Percentiles rank a stretch among this genome's conserved stretches.
Evolutionary conservation across 2,329 filamentous ascomycete species (phyloP).

Genomic region (Aspergillus bombycis): DNA sequence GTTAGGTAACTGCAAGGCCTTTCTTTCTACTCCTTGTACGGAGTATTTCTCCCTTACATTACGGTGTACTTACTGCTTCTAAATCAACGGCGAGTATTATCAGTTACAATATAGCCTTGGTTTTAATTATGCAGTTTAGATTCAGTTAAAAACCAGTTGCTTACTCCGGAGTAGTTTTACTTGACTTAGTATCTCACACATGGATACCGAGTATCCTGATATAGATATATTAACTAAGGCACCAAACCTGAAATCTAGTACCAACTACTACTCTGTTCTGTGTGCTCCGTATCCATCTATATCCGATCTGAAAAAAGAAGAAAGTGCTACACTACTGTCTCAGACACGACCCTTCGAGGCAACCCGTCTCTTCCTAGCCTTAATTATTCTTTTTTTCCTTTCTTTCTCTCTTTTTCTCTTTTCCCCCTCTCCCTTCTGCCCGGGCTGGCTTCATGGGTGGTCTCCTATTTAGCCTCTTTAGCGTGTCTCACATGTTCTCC

Average conservation of each 20-base stretch:
- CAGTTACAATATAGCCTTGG: too few species aligned
- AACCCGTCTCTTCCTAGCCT: not conserved
- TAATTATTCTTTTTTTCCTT: not conserved
- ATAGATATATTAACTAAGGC: not conserved
- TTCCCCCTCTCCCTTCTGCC: not conserved
- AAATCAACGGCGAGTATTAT: too few species aligned
- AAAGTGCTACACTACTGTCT: conserved; percentile 21
- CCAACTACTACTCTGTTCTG: too few species aligned
- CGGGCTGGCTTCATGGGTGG: not conserved
- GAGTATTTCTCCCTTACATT: too few species aligned
- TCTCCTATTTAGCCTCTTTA: conserved; percentile 6
- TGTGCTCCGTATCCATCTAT: not conserved
- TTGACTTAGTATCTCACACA: too few species aligned
- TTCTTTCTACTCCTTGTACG: not conserved
- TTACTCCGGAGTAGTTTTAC: too few species aligned
- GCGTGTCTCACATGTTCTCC: conserved; percentile 18
- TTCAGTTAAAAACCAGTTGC: too few species aligned
- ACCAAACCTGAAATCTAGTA: too few species aligned
- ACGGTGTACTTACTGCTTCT: too few species aligned
- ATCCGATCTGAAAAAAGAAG: not conserved
- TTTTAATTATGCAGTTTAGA: too few species aligned
- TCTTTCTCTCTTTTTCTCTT: not conserved
- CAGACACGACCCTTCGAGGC: conserved; percentile 14
- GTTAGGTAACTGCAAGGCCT: not conserved
- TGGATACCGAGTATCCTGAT: not conserved